Evolutionary conservation across 2,329 filamentous ascomycete species (phyloP).

Genomic region (Catunica adiposa): DNA sequence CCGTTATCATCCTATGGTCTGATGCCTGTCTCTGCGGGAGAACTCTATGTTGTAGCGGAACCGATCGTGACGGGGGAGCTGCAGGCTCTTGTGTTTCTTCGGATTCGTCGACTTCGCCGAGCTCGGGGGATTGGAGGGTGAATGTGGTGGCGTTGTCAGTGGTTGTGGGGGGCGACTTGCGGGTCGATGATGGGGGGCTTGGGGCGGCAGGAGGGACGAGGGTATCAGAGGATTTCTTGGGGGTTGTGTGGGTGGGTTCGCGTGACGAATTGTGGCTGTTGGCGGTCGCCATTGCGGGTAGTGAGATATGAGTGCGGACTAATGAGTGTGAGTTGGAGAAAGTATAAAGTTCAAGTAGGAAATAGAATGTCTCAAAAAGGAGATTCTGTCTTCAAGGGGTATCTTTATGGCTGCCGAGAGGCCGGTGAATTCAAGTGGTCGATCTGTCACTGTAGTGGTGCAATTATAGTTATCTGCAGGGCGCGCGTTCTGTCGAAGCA

Average conservation of each 20-base stretch:
- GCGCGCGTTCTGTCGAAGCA: not conserved
- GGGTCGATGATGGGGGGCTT: constrained; percentile 6
- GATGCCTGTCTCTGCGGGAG: constrained; percentile 5
- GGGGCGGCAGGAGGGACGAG: constrained; percentile 3
- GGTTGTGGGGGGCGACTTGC: not conserved
- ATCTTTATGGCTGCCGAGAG: too few relatives aligned
- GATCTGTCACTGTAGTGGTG: not conserved
- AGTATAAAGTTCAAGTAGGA: too few relatives aligned
- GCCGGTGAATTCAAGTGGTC: not conserved
- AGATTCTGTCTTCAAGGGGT: too few relatives aligned
- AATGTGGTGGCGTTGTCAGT: not conserved
- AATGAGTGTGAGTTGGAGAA: too few relatives aligned
- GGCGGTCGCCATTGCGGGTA: constrained; percentile 37
- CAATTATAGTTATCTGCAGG: not conserved
- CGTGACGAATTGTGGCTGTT: constrained; percentile 41
- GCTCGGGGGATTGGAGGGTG: constrained; percentile 4
- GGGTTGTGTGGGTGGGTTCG: constrained; percentile 38
- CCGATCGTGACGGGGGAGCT: not conserved
- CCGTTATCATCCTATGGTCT: not conserved
- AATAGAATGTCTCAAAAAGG: too few relatives aligned
- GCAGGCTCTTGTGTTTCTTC: not conserved
- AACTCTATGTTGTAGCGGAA: not conserved
- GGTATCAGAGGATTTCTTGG: not conserved
- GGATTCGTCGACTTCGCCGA: constrained; percentile 4
- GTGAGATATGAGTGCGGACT: not conserved